Evolutionary conservation across 306 rosid species (phyloP).

Genomic region (Quercus ilex): DNA sequence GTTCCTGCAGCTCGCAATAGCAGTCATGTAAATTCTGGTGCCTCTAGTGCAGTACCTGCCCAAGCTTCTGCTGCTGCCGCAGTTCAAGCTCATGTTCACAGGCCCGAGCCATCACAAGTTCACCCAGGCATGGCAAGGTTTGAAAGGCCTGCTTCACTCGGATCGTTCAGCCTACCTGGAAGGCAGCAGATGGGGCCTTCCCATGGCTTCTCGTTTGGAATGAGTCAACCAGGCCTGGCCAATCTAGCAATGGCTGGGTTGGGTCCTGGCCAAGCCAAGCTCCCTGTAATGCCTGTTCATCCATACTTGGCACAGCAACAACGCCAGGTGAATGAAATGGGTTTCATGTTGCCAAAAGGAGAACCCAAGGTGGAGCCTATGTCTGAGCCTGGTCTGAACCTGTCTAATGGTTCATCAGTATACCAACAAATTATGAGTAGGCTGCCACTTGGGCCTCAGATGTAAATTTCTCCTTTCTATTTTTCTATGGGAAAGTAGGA

Average conservation of each 20-base stretch:
- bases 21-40: slow-evolving; percentile 66
- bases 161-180: slow-evolving; percentile 55
- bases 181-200: slow-evolving; percentile 67
- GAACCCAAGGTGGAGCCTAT: slow-evolving; percentile 71
- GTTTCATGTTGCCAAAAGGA: slow-evolving; percentile 77
- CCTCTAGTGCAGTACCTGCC: slow-evolving; percentile 26
- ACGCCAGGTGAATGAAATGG: slow-evolving; percentile 49
- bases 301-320: slow-evolving; percentile 60
- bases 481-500: slow-evolving; percentile 34
- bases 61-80: slow-evolving; percentile 41
- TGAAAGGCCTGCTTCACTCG: slow-evolving; percentile 50
- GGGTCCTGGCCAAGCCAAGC: slow-evolving; percentile 54
- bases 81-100: slow-evolving; percentile 45
- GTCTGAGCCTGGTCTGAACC: slow-evolving; percentile 55
- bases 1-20: slow-evolving; percentile 89
- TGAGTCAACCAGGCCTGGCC: slow-evolving; percentile 62
- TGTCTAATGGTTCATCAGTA: slow-evolving; percentile 56
- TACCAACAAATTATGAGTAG: slow-evolving; percentile 83
- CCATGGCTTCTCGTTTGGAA: slow-evolving; percentile 68
- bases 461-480: slow-evolving; percentile 39
- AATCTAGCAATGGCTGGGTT: slow-evolving; percentile 64
- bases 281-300: slow-evolving; percentile 59
- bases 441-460: slow-evolving; percentile 91
- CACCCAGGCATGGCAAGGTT: slow-evolving; percentile 59
- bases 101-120: slow-evolving; percentile 66